Base-by-base conservation (phyloP, 2,329 filamentous ascomycete genomes). In the Colletotrichum kahawae region DNA sequence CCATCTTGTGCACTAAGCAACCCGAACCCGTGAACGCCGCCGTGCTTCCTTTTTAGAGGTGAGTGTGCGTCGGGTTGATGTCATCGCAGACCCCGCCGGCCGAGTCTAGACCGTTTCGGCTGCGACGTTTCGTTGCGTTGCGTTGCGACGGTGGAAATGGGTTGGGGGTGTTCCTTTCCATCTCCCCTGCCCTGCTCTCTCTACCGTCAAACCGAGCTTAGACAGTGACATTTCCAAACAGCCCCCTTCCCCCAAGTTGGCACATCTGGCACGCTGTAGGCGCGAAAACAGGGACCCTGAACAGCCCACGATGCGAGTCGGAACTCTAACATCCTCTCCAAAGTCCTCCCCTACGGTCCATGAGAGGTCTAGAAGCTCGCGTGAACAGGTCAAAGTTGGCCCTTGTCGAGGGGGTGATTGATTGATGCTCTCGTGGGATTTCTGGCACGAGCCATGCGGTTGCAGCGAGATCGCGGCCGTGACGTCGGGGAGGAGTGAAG, bases 51-150 rank as follows among this genome's bases (percentile, higher is more conserved):
- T 14, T 29, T 31, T 16, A 31, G 31, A 60, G 31, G 7, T 56
- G 4, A 13, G 43, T n/a, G 43, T 59, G 56, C 16, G 29, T 27
- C 56, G 43, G 43, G 18, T 67, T 56, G 33, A 67, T 51, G 56
- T 67, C 48, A 67, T 57, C 24, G 66, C 66, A 21, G 34, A 21
- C 60, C 21, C 36, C 63, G 63, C 63, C 14, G 66, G 24, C 66
- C 66, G 51, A 21, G 24, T 68, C 66, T 60, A 59, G 66, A 68
- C 51, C 66, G 66, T 68, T 68, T 68, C 64, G 64, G 12, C 64
- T 27, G 48, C 64, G 63, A 54, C 63, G 33, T 43, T 54, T 29
- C 60, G 27, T 0, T 57, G 27, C 54, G 54, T 18, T 57, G 34
- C 65, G 51, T 67, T 16, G 65, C 48, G 65, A 56, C 48, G 65